Conservation (phyloP, 2,329 filamentous ascomycete species). For the Colletotrichum sp. region DNA sequence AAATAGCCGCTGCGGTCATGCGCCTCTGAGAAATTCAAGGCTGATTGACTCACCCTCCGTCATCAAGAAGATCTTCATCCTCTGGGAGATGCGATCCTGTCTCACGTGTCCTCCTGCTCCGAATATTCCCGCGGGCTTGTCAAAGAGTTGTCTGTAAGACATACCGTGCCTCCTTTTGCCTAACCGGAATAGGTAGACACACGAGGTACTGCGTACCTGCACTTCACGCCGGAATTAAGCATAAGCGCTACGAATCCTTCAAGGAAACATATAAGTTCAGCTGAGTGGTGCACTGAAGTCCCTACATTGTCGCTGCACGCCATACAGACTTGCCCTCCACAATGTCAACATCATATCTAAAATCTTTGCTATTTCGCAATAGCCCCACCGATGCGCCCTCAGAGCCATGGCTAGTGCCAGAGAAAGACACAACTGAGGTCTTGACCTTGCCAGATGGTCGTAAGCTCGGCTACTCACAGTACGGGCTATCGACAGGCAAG, state of each 20-base stretch:
- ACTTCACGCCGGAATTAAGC: not conserved
- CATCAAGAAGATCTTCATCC: not conserved
- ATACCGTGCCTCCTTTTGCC: not conserved
- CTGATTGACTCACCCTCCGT: not conserved
- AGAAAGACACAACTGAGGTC: constrained; percentile 23
- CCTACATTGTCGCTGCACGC: not conserved
- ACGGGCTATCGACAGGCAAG: constrained; percentile 33
- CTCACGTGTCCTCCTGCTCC: not conserved
- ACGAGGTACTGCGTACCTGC: not conserved
- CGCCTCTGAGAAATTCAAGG: not conserved
- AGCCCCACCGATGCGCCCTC: not conserved
- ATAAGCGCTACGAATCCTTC: not conserved
- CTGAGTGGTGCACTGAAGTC: no score
- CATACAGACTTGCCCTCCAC: not conserved
- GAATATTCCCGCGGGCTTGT: not conserved
- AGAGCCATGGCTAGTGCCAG: constrained; percentile 3
- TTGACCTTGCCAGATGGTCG: constrained; percentile 44
- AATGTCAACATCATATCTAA: constrained; percentile 2
- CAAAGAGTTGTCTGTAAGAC: not conserved
- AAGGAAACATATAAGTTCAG: not conserved
- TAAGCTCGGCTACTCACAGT: constrained; percentile 43
- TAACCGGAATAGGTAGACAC: not conserved
- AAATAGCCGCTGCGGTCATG: not conserved
- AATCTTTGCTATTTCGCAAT: not conserved
- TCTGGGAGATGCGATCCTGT: not conserved